Conservation (phyloP, 2,329 filamentous ascomycete genomes). For the Geoglossum cookeanum region DNA sequence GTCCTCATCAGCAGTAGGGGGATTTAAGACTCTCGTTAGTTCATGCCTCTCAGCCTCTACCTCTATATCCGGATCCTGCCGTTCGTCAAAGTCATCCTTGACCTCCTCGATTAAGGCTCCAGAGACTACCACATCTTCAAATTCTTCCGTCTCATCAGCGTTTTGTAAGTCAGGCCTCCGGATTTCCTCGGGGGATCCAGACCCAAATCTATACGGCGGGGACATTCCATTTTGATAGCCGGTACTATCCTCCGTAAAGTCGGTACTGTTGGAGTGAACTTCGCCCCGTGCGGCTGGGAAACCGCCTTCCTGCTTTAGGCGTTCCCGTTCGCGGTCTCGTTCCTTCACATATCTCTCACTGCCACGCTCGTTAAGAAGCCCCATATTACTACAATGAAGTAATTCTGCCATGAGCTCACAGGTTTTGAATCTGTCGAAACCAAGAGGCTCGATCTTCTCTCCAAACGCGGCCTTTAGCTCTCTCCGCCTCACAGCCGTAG, state of each 20-base stretch:
- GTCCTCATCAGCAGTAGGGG: conserved; percentile 39
- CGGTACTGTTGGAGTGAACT: conserved; percentile 32
- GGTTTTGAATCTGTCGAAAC: conserved; percentile 96
- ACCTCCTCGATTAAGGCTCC: conserved; percentile 56
- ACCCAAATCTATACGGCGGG: conserved; percentile 20
- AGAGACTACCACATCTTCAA: conserved; percentile 63
- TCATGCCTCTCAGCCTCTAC: background rate
- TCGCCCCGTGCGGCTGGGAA: conserved; percentile 32
- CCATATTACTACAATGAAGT: conserved; percentile 97
- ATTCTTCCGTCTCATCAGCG: conserved; percentile 72
- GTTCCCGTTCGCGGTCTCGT: conserved; percentile 65
- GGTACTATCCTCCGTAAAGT: conserved; percentile 31
- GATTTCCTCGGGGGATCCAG: conserved; percentile 40
- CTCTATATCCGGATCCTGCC: conserved; percentile 16
- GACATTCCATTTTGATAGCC: conserved; percentile 22
- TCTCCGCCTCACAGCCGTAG: conserved; percentile 46
- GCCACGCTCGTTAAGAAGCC: conserved; percentile 74
- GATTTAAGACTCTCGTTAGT: conserved; percentile 13
- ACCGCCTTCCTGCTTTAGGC: conserved; percentile 56
- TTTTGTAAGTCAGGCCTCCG: conserved; percentile 63
- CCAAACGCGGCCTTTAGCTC: conserved; percentile 77
- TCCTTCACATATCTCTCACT: conserved; percentile 70
- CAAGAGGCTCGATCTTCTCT: conserved; percentile 75
- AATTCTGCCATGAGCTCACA: conserved; percentile 97
- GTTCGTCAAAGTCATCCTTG: conserved; percentile 48